Conservation (phyloP, 2,329 filamentous ascomycete genomes). For the Fusarium austroafricanum region DNA sequence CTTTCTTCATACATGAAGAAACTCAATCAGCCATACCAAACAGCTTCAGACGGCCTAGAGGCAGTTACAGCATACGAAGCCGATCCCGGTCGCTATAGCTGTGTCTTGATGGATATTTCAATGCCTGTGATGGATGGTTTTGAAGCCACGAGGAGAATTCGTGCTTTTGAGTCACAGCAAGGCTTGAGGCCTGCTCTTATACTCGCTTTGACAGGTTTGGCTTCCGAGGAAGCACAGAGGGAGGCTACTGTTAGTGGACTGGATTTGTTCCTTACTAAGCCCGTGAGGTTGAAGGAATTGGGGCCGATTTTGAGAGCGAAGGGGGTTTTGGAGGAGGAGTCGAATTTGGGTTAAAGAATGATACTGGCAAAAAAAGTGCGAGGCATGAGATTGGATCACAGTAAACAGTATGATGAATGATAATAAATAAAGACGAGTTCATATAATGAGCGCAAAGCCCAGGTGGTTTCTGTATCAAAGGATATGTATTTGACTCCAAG, state of each 20-base stretch:
- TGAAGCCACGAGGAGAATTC: constrained; percentile 62
- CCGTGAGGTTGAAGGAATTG: constrained; percentile 59
- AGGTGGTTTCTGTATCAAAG: too few species aligned
- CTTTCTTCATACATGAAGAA: constrained; percentile 52
- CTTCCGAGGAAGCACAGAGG: constrained; percentile 61
- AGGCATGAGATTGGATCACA: not conserved
- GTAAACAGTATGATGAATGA: not conserved
- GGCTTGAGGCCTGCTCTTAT: constrained; percentile 57
- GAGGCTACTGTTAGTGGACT: constrained; percentile 66
- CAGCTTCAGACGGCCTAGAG: constrained; percentile 51
- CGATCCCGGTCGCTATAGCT: constrained; percentile 41
- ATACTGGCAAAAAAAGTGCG: too few species aligned
- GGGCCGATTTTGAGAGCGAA: constrained; percentile 34
- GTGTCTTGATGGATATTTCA: constrained; percentile 62
- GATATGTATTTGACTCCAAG: too few species aligned
- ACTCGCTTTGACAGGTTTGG: constrained; percentile 65
- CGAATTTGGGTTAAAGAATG: constrained; percentile 5
- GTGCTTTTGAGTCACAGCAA: constrained; percentile 59
- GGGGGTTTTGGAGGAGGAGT: constrained; percentile 32
- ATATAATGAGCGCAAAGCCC: not conserved
- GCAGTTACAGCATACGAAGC: constrained; percentile 48
- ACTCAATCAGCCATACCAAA: constrained; percentile 46
- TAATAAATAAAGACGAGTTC: not conserved
- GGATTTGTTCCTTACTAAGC: constrained; percentile 67
- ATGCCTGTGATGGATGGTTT: constrained; percentile 69